Evolutionary conservation across 805 yeast genomes (phyloP), one percentile per base, ranked within the genome.

Genomic region (Maudiozyma bulderi): DNA sequence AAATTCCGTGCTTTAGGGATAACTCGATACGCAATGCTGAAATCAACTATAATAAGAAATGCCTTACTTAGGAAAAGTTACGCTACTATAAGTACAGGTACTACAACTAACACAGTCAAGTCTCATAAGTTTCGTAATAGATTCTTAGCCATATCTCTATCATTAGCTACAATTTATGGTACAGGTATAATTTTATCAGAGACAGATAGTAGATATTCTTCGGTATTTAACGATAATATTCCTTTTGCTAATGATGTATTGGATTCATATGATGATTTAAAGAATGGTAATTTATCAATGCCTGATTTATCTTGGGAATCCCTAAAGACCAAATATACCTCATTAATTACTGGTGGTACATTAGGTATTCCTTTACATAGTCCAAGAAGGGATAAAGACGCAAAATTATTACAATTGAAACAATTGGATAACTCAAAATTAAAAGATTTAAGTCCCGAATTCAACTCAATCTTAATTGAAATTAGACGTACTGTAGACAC

Each of bases 161-260:
- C 69, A 2, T 51, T 70, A 4, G 56, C 69, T 3, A 60, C 66
- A 3, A 61, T 76, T 29, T 83, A 81, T 55, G 80, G 77, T 35
- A 80, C 74, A 35, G 87, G 86, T 47, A 75, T 80, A n/a, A 77
- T 75, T 47, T 66, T 74, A 49, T 72, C 88, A 11, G 68, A 79
- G 32, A 73, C 73, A 58, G 84, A 81, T 55, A 85, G 81, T 53
- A 70, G 76, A 14, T 74, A 82, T 61, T 81, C 78, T 55, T 86
- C 83, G 55, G 54, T 71, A 43, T 83, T 81, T 64, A 72, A 80
- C 26, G 81, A 81, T 54, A 76, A 75, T 50, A 76, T 83, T 43
- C 93, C 93, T 15, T 72, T 75, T 46, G 86, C 81, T 38, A 84
- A 80, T 56, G 65, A 66, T 26, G 66, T 76, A 32, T 73, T 82